Evolutionary conservation across 192 early-diverging fungal genomes (phyloP), one percentile per base, ranked within the genome.

Genomic region (Mortierella hygrophila): DNA sequence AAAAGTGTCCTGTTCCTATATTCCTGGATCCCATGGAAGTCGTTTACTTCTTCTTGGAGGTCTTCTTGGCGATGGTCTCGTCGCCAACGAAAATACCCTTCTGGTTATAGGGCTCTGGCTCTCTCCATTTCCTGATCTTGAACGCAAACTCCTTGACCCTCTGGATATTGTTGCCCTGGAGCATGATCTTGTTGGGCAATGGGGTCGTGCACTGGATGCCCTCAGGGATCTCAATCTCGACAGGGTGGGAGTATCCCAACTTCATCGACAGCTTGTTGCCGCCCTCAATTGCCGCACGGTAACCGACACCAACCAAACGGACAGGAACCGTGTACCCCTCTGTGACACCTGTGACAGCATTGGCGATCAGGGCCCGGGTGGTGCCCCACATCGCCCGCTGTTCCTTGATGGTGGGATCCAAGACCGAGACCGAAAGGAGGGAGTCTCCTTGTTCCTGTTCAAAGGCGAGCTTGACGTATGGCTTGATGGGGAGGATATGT

Each of bases 71-170:
- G 85, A 99, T 99, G 9, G 98, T 99, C 91, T 99, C 97, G 82
- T 98, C 97, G 42, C 96, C 95, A 73, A 99, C 94, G 92, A 99
- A 99, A 57, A 99, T 97, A 78, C 99, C 99, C 93, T 99, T 99
- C 89, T 98, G 97, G 91, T 99, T 99, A 82, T 99, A 99, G 46
- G 98, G 98, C 90, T 99, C 98, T 44, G 98, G 98, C 80, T 93
- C 94, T 89, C 96, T 94, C 94, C 95, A 96, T 81, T 93, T 92
- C 72, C 97, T 92, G 76, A 99, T 96, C 82, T 94, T 95, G 55
- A 97, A 96, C 7, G 98, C 98, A 88, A 98, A 97, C 89, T 96
- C 94, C 74, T 95, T 97, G 54, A 99, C 92, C 68, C 92, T 88
- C 76, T 94, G 93, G 79, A 93, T 80, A 89, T 99, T 95, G 54